A percentile compares a stretch with the other conserved stretches of the same genome.
Conservation (phyloP, 306 rosid genomes). For the Begonia peltatifolia region DNA sequence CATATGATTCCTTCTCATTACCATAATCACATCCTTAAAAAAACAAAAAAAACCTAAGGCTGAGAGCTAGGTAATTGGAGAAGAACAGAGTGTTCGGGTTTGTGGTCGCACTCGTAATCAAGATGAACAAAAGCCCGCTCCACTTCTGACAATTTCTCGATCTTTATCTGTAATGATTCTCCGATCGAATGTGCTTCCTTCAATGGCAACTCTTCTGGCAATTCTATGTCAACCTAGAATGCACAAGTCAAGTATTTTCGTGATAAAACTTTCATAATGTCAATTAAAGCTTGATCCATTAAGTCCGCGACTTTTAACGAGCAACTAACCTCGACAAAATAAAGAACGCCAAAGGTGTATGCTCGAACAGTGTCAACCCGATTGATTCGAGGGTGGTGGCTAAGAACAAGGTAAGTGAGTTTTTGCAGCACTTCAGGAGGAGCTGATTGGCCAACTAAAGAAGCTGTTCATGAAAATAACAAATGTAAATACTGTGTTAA, state of each 20-base stretch:
- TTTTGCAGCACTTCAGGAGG: constrained; percentile 83
- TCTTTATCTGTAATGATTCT: constrained; percentile 57
- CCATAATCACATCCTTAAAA: neutral
- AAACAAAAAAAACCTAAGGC: constrained; percentile 7
- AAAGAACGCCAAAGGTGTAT: constrained; percentile 89
- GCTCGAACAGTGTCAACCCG: constrained; percentile 94
- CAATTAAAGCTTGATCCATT: no score
- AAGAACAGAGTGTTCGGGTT: constrained; percentile 82
- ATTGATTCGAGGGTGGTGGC: constrained; percentile 57
- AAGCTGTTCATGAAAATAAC: constrained; percentile 46
- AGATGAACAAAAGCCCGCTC: constrained; percentile 90
- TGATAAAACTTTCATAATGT: no score
- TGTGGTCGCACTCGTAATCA: constrained; percentile 92
- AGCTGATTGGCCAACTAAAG: constrained; percentile 89
- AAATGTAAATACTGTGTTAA: no score
- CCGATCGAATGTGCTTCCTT: constrained; percentile 79
- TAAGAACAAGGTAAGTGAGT: constrained; percentile 63
- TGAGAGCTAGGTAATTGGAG: constrained; percentile 49
- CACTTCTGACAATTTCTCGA: constrained; percentile 70
- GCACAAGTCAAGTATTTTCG: no score
- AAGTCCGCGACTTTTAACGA: no score
- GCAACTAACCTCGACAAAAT: constrained; percentile 78
- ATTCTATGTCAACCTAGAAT: constrained; percentile 70
- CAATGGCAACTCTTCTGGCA: constrained; percentile 69
- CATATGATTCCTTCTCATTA: no score